Conservation (phyloP, 306 rosid genomes). For the Cucumis hystrix region DNA sequence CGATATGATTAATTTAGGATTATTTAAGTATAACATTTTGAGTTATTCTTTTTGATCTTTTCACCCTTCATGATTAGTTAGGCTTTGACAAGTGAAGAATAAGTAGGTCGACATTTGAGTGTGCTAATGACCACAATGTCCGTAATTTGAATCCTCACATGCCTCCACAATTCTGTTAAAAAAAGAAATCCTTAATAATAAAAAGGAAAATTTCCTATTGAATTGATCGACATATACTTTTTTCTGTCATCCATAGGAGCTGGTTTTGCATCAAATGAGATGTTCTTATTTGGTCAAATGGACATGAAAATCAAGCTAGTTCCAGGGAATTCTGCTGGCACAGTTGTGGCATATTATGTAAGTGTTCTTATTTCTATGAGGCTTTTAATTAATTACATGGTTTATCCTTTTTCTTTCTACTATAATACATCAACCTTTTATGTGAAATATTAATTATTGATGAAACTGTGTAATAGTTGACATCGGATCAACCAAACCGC, state of each 20-base stretch:
- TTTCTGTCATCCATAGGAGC: slow-evolving; percentile 28
- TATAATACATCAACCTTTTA: neutral
- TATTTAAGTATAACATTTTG: too few species aligned
- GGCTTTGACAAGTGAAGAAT: too few species aligned
- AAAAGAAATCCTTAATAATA: too few species aligned
- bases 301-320: slow-evolving; percentile 87
- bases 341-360: slow-evolving; percentile 82
- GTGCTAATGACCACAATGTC: too few species aligned
- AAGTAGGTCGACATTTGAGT: too few species aligned
- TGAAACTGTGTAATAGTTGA: slow-evolving; percentile 26
- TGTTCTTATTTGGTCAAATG: slow-evolving; percentile 78
- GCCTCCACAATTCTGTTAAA: too few species aligned
- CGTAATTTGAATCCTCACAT: too few species aligned
- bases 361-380: slow-evolving; percentile 10
- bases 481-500: slow-evolving; percentile 79
- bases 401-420: neutral
- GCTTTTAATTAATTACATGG: too few species aligned
- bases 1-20: too few species aligned
- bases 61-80: neutral
- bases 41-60: neutral
- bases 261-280: slow-evolving; percentile 72
- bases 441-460: neutral
- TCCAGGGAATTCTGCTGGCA: slow-evolving; percentile 87
- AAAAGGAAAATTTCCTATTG: neutral
- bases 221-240: neutral